phyloP scores from a whole-genome alignment of 2,329 filamentous ascomycete species.

The Penicillium sp. region DNA sequence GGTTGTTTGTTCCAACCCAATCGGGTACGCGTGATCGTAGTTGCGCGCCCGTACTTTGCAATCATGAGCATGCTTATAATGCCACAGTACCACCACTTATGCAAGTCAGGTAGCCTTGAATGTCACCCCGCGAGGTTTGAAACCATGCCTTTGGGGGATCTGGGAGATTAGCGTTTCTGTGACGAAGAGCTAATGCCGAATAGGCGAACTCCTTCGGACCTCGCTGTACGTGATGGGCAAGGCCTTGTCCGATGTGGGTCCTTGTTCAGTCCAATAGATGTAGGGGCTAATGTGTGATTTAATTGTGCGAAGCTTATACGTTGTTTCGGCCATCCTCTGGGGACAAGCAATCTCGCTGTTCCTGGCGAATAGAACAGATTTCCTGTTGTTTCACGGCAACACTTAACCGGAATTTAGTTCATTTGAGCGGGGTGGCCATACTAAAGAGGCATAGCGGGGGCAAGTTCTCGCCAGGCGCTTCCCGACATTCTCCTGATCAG shows the following conservation, averaged over 20 bases:
- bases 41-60: background rate
- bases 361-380: background rate
- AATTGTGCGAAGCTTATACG: background rate
- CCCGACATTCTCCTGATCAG: background rate
- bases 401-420: background rate
- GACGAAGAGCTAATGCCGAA: background rate
- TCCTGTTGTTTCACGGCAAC: background rate
- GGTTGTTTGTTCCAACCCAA: background rate
- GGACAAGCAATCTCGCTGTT: background rate
- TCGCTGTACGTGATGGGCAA: background rate
- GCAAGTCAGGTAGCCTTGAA: slow-evolving; percentile 1
- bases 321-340: background rate
- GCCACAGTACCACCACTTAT: slow-evolving; percentile 5
- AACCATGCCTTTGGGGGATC: background rate
- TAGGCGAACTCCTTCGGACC: background rate
- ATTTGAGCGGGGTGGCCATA: background rate
- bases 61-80: background rate
- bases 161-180: background rate
- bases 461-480: background rate
- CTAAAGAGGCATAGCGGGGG: background rate
- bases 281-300: background rate
- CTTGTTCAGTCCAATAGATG: background rate
- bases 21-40: background rate
- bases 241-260: background rate
- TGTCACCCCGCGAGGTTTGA: background rate